Base-by-base conservation (phyloP, 1,284 basidiomycete genomes). In the Phellinidium pouzarii region DNA sequence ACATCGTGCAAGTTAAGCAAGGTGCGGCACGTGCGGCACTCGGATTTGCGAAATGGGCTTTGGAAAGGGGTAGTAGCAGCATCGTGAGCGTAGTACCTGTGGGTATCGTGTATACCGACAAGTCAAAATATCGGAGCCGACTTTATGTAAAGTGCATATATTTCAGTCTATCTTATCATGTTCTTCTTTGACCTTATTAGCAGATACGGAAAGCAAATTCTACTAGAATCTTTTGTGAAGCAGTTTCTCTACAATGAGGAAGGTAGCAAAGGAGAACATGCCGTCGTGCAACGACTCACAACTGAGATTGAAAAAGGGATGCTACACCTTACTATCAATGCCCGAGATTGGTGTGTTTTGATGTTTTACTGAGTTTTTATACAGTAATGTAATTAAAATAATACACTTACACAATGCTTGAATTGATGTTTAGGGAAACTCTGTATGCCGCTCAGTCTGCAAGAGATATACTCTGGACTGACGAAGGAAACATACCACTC, bases 11-110 rank as follows among this genome's bases (percentile, higher is more conserved):
- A 38, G 71, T 90, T 44, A 80, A 89, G 68, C 81, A 87, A 55
- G 88, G 88, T 2, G 79, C 80, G 0, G 79, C 80, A 3, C 88
- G 87, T 81, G 79, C 83, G n/a, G 86, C 84, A 2, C 76, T 91
- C 47, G 87, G 91, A 64, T 90, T 82, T 67, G 69, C 76, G 44
- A 71, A 76, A 56, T 80, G 80, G 65, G 50, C 57, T 27, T 40
- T 57, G 25, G 58, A 54, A 25, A 51, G 43, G 20, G 57, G 59
- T 36, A n/a, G 22, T 5, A 23, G 36, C 9, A 60, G 58, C 54
- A 52, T 58, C 59, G 46, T 87, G 22, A 63, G 72, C 3, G 75
- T 91, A 50, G 68, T 89, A 0, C 85, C 88, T 0, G 81, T 84
- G 4, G 80, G 78, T 0, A 79, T 91, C 53, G 81, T 81, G 6